Conservation (phyloP, 257 asterid species). For the Primulina tabacum region DNA sequence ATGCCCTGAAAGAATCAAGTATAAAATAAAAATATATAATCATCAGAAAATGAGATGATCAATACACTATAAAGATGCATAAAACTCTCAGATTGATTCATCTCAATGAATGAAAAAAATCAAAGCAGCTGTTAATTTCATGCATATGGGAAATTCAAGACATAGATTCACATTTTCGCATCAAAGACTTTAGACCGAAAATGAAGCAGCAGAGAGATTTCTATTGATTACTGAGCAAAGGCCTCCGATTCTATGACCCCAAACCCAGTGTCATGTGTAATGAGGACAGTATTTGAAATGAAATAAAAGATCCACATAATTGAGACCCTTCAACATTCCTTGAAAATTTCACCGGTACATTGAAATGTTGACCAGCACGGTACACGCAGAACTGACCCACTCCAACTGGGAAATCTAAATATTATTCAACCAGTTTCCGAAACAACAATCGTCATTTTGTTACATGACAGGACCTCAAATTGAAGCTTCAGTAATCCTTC, state of each 20-base stretch:
- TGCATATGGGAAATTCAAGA: constrained; percentile 7
- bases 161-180: background rate
- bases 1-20: background rate
- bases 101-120: background rate
- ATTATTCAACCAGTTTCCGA: constrained; percentile 4
- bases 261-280: background rate
- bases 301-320: background rate
- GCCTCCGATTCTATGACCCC: background rate
- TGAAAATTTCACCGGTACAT: constrained; percentile 3
- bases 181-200: too few species aligned
- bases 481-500: background rate
- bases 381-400: background rate
- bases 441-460: background rate
- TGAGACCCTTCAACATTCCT: background rate
- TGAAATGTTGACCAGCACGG: background rate
- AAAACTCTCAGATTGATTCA: background rate
- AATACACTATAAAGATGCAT: background rate
- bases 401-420: background rate
- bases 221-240: background rate
- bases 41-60: background rate
- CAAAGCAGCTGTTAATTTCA: background rate
- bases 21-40: too few species aligned
- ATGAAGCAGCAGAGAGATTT: background rate
- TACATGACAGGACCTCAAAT: background rate
- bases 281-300: background rate